Evolutionary conservation across 169 alveolate genomes (phyloP), one percentile per base, ranked within the genome.

Genomic region (Plasmodium gallinaceum): DNA sequence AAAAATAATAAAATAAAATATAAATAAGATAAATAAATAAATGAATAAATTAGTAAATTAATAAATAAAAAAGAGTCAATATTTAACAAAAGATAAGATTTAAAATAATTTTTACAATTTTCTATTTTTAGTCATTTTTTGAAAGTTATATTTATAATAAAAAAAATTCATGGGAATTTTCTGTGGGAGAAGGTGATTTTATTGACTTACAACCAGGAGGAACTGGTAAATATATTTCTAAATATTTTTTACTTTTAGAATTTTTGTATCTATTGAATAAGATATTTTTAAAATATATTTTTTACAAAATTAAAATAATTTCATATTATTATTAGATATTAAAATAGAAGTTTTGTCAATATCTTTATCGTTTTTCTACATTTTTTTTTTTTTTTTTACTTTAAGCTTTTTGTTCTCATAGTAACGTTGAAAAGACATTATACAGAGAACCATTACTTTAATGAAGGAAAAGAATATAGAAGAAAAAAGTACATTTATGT

Each of bases 121-220:
- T 8, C 26, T 66, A 16, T 70, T 14, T 61, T n/a, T 14, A 80
- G 90, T 80, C 90, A 32, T 16, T 80, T 68, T 80, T 80, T 80
- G 90, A 80, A 66, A 66, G 68, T 39, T 80, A 51, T 46, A 80
- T 80, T 43, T 80, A 80, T 45, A 71, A 71, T 16, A 80, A 74
- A 74, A 74, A 65, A 39, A 80, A 80, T 42, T 42, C 83, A 5
- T 39, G 52, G 12, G 90, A 80, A 5, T 22, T 65, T 32, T 16
- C 43, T 6, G 83, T 80, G 20, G 83, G 69, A 10, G 90, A 80
- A 20, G 83, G 46, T 10, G 90, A 80, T 64, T 80, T 80, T 46
- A 68, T 80, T 26, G 57, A 80, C 22, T 39, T 80, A 51, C 68
- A 80, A 60, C 83, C 90, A 14, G 90, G 90, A 14, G 90, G 83